Evolutionary conservation across 345 rosid genomes (phyloP), one percentile per base, ranked within the genome.

Genomic region (Eucalyptus coolabah): DNA sequence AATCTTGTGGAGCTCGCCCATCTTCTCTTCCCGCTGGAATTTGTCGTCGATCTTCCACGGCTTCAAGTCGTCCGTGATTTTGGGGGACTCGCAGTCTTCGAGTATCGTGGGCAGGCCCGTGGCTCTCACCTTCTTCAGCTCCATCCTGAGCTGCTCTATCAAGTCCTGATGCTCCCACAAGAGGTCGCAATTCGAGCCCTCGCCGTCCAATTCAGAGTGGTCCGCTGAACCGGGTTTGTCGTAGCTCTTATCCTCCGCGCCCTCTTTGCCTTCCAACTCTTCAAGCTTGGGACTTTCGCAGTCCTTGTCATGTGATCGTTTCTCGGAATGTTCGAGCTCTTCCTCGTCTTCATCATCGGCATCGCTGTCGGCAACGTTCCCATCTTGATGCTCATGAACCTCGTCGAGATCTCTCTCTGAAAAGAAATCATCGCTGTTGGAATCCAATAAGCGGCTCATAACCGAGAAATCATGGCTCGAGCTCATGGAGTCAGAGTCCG

Each of bases 111-210:
- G 95, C 86, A 98, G 94, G 69, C 98, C 96, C 14, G 95, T 95
- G 18, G 98, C 98, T 92, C 92, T 98, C 12, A 93, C 98, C 92
- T 96, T 98, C 90, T 95, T 96, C 91, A 98, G 92, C 93, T 98
- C 99, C 98, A 95, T 94, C 91, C 94, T 93, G 12, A 98, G 95
- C 90, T 97, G 99, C 86, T 98, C 99, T 90, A 98, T 94, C 91
- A 98, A 91, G 63, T 98, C 97, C 85, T 98, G 99, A 91, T 97
- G 99, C 90, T 97, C 99, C 99, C 98, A 96, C 90, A 95, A 87
- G 47, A 93, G 93, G 90, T 98, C 99, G 44, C 95, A 91, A 53
- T 92, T 91, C 49, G 93, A 45, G 86, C 94, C 96, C 54, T 94
- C 96, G 42, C 90, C 90, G 85, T 93, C 94, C 28, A 30, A 59